Conservation (phyloP, 202 grass and related monocot species). For the Schoenoplectus tabernaemontani region DNA sequence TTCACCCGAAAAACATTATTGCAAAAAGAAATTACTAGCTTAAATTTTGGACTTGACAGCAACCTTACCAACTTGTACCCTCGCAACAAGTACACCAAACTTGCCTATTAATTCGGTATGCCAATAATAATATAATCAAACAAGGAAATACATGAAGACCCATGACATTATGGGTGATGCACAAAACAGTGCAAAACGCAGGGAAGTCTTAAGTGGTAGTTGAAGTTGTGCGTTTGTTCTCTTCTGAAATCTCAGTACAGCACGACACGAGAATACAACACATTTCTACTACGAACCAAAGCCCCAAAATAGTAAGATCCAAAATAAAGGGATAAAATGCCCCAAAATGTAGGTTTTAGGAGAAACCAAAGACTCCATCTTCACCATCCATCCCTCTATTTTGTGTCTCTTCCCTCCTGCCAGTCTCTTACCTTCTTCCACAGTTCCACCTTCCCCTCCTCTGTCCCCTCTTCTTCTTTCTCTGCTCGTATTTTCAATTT, state of each 20-base stretch:
- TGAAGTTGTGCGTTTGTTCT: slow-evolving; percentile 23
- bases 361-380: neutral
- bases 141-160: neutral
- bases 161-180: slow-evolving; percentile 13
- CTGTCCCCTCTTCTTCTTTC: neutral
- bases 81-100: slow-evolving; percentile 4
- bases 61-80: neutral
- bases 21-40: too few species aligned
- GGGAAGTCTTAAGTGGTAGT: slow-evolving; percentile 15
- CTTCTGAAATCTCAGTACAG: slow-evolving; percentile 18
- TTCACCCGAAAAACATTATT: neutral
- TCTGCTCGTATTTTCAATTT: neutral
- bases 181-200: slow-evolving; percentile 14
- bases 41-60: neutral
- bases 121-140: neutral
- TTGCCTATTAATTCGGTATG: neutral
- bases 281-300: neutral
- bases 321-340: slow-evolving; percentile 9
- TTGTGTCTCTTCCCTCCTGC: slow-evolving; percentile 19
- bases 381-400: neutral
- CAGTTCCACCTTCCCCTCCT: neutral
- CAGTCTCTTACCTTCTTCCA: slow-evolving; percentile 10
- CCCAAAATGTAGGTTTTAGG: slow-evolving; percentile 14
- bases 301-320: slow-evolving; percentile 6
- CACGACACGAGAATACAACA: slow-evolving; percentile 15